Evolutionary conservation across 2,329 filamentous ascomycete species (phyloP).

Genomic region (Aureobasidium subglaciale): DNA sequence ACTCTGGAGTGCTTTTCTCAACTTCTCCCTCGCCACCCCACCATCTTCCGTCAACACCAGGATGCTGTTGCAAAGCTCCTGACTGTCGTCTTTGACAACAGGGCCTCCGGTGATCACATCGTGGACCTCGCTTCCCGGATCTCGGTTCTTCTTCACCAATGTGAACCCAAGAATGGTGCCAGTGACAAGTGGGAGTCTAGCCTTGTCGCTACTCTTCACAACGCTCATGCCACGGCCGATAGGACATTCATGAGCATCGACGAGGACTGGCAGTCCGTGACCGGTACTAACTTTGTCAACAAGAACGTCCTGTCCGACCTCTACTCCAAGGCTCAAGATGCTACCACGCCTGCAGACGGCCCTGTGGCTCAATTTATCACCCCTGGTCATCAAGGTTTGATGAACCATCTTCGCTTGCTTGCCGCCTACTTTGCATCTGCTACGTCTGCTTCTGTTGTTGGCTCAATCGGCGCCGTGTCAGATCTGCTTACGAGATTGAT

Average conservation of each 20-base stretch:
- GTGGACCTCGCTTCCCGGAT: conserved; percentile 12
- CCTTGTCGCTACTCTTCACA: conserved; percentile 54
- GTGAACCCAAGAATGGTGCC: conserved; percentile 70
- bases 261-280: conserved; percentile 71
- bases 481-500: conserved; percentile 66
- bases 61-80: conserved; percentile 59
- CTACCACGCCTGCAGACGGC: neutral
- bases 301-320: neutral
- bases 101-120: neutral
- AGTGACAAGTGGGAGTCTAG: conserved; percentile 71
- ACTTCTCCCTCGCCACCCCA: conserved; percentile 72
- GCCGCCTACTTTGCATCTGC: conserved; percentile 55
- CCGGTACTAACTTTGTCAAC: conserved; percentile 5
- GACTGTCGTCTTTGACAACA: conserved; percentile 44
- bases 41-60: conserved; percentile 71
- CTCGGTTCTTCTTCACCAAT: conserved; percentile 64
- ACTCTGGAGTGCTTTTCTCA: conserved; percentile 65
- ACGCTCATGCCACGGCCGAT: conserved; percentile 65
- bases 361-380: conserved; percentile 39
- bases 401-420: conserved; percentile 59
- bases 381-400: conserved; percentile 63
- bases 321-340: neutral
- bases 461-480: conserved; percentile 61
- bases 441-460: conserved; percentile 57
- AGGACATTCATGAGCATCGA: conserved; percentile 69